Base-by-base conservation (phyloP, 371 early-diverging fungal genomes). In the Mortierella sp. region DNA sequence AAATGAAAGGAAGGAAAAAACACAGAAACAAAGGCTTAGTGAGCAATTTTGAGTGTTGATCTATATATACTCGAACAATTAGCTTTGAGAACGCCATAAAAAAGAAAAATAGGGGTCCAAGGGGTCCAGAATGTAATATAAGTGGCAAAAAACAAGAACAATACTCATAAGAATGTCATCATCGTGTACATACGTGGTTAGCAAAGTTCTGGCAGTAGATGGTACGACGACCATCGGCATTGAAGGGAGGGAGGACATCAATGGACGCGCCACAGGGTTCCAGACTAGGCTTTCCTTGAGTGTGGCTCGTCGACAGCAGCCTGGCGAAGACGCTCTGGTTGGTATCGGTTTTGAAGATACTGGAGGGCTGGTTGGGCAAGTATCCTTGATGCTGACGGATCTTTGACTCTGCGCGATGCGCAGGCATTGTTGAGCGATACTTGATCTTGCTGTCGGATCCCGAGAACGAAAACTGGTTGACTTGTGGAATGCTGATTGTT, bases 301-400 rank as follows among this genome's bases (percentile, higher is more conserved):
- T 75, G 2, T 89, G 85, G 54, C 90, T 90, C 14, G 92, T 89
- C 26, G 92, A 92, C 76, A 94, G 84, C 77, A 91, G 89, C 65
- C 91, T 90, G 72, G 92, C 88, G 38, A 94, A 88, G 44, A 93
- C 87, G 19, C 94, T 94, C 83, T 94, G 94, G 82, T 95, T 95
- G 14, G 93, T 90, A 57, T 93, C 89, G 0, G 94, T 92, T 75
- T 87, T 88, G 88, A 94, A 95, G 57, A 94, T 88, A 34, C 93
- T 93, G 19, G 93, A 95, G 26, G 95, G 94, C 60, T 91, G 91
- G 57, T 89, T 89, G 44, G 95, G 92, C 28, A 90, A 89, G 76
- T 92, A 91, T 34, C 95, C 95, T 78, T 94, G 95, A 77, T 92
- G 92, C 83, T 92, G 91, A 31, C 94, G 91, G 65, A 95, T 92